Evolutionary conservation across 2,329 filamentous ascomycete species (phyloP), one percentile per base, ranked within the genome.

Genomic region (Knoxdaviesia capensis): DNA sequence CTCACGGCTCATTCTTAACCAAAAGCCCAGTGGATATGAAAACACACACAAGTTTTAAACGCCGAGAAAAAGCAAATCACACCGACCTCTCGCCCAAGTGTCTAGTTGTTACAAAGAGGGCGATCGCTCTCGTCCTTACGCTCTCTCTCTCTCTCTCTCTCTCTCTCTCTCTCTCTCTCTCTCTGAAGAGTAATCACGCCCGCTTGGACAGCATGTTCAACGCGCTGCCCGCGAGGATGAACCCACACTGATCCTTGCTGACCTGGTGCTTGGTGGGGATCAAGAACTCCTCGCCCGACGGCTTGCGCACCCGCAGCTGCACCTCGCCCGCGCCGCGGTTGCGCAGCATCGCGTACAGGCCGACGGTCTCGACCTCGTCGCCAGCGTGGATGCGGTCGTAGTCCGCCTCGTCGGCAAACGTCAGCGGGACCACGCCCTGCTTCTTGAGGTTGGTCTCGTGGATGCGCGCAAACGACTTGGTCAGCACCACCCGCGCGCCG

Each of bases 381-480:
- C 86, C 83, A 0, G 87, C 86, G 41, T 72, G 66, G 48, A 98
- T 81, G 48, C 66, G 64, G 54, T 90, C 83, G 57, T 94, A 96
- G 59, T 96, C 90, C 20, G 72, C 69, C 61, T 92, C 86, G 58
- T 94, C 69, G 38, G 66, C 83, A 55, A 98, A 94, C 0, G 85
- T 94, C 52, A 98, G 67, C 2, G 90, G 90, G 38, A 98, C 85
- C 33, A 98, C 81, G 48, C 90, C 90, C 64, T 98, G 90, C 66
- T 94, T 94, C 75, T 94, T 94, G 50, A 94, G 65, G 59, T 94
- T 94, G 31, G 86, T 93, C 68, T 94, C 86, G 64, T 94, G 86
- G 56, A 94, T 94, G 42, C 86, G 77, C 1, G 86, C 86, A 55
- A 94, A 93, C 34, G 74, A 81, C 66, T 94, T 94, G 44, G 80